Percentiles rank a stretch among this genome's conserved stretches.
Evolutionary conservation across 805 yeast genomes (phyloP).

Genomic region (Candida sonorensis): DNA sequence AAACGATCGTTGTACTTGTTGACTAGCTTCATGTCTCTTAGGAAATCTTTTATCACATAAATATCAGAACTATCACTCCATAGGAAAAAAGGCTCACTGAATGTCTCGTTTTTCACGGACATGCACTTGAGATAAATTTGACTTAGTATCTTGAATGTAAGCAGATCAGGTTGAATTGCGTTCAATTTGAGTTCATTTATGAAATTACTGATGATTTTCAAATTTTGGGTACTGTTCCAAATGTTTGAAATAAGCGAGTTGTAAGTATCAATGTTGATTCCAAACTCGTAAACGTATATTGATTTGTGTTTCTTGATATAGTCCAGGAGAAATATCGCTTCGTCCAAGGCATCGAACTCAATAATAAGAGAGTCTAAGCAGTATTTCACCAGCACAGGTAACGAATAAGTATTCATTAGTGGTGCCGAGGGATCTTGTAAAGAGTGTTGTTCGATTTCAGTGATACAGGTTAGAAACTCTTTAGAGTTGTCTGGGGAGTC

Average conservation of each 20-base stretch:
- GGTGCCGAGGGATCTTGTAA: conserved; percentile 16
- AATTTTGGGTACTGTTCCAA: conserved; percentile 24
- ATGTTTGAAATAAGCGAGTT: conserved; percentile 20
- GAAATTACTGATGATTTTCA: conserved; percentile 16
- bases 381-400: conserved; percentile 22
- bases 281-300: conserved; percentile 25
- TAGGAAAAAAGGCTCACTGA: conserved; percentile 20
- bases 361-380: conserved; percentile 24
- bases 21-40: conserved; percentile 5
- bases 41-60: conserved; percentile 18
- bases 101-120: conserved; percentile 15
- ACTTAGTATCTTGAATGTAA: conserved; percentile 21
- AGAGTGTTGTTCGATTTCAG: conserved; percentile 6
- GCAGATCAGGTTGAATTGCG: conserved; percentile 25
- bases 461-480: conserved; percentile 1
- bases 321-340: conserved; percentile 15
- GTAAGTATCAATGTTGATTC: conserved; percentile 25
- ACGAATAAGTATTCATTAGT: conserved; percentile 14
- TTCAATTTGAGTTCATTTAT: conserved; percentile 24
- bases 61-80: conserved; percentile 24
- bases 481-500: neutral
- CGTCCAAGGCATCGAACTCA: conserved; percentile 25
- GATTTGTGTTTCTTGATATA: conserved; percentile 21
- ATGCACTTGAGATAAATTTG: conserved; percentile 24
- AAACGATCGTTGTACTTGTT: too few species aligned